phyloP scores from a whole-genome alignment of 2,329 filamentous ascomycete species.

The Diaporthe amygdali region DNA sequence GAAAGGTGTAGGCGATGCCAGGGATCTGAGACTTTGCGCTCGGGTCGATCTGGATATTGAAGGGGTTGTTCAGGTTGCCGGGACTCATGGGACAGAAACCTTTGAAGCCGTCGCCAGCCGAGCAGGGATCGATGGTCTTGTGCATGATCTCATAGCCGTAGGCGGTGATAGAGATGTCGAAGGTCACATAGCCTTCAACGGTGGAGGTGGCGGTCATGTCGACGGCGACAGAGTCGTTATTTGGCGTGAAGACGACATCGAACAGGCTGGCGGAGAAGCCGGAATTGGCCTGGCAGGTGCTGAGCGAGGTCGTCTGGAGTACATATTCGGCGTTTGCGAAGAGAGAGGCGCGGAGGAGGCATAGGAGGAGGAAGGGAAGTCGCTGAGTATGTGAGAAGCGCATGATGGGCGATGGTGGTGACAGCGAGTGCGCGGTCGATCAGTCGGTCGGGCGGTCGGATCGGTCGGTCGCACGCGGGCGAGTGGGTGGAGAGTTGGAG shows the following conservation, averaged over 20 bases:
- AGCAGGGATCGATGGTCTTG: slow-evolving; percentile 72
- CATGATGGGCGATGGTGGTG: slow-evolving; percentile 12
- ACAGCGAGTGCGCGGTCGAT: background rate
- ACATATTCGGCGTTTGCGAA: slow-evolving; percentile 30
- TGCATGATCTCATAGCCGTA: slow-evolving; percentile 74
- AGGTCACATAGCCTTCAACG: slow-evolving; percentile 75
- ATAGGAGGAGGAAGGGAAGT: slow-evolving; percentile 15
- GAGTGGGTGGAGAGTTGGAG: background rate
- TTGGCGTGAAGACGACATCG: slow-evolving; percentile 73
- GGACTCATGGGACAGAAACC: slow-evolving; percentile 84
- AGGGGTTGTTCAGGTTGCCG: slow-evolving; percentile 58
- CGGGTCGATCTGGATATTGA: slow-evolving; percentile 64
- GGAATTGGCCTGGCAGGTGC: slow-evolving; percentile 76
- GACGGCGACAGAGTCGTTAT: slow-evolving; percentile 68
- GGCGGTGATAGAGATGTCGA: slow-evolving; percentile 71
- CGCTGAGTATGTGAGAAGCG: slow-evolving; percentile 17
- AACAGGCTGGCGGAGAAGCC: slow-evolving; percentile 82
- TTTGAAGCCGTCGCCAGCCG: slow-evolving; percentile 51
- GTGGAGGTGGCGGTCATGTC: slow-evolving; percentile 76
- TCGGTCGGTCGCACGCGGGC: background rate
- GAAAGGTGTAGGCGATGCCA: slow-evolving; percentile 79
- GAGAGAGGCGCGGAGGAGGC: slow-evolving; percentile 26
- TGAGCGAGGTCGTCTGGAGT: slow-evolving; percentile 63
- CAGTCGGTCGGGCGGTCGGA: background rate
- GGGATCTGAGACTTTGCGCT: slow-evolving; percentile 69